A percentile compares a stretch with the other conserved stretches of the same genome.
phyloP scores from a whole-genome alignment of 768 basidiomycete genomes.

The Kwoniella heveanensis region DNA sequence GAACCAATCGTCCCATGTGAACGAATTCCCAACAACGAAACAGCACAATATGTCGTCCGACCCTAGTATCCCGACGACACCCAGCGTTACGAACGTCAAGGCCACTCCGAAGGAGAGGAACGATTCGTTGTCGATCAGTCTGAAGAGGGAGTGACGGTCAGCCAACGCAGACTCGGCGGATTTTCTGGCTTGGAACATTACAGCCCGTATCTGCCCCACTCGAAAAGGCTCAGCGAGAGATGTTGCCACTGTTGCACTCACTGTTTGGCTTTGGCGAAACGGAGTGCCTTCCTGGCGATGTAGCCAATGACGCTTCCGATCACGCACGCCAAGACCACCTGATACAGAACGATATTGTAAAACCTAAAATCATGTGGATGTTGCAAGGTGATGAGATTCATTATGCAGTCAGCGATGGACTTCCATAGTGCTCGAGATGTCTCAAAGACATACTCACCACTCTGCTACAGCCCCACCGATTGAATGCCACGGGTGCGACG shows the following conservation, averaged over 20 bases:
- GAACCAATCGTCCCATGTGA: conserved; percentile 57
- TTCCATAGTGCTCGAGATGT: too few relatives aligned
- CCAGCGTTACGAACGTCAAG: conserved; percentile 54
- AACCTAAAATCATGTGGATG: too few relatives aligned
- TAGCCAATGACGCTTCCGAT: conserved; percentile 57
- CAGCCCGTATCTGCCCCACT: too few relatives aligned
- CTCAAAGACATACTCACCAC: conserved; percentile 49
- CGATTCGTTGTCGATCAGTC: conserved; percentile 57
- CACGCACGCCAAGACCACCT: conserved; percentile 53
- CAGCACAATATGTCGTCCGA: conserved; percentile 58
- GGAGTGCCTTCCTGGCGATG: conserved; percentile 53
- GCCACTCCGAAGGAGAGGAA: conserved; percentile 58
- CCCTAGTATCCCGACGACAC: conserved; percentile 57
- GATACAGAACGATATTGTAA: conserved; percentile 56
- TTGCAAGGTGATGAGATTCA: too few relatives aligned
- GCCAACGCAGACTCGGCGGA: too few relatives aligned
- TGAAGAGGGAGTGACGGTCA: too few relatives aligned
- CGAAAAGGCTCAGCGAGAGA: too few relatives aligned
- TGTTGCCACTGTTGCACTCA: conserved; percentile 15
- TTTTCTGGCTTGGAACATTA: too few relatives aligned
- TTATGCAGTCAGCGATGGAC: too few relatives aligned
- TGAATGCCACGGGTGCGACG: conserved; percentile 37
- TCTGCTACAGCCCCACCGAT: conserved; percentile 53
- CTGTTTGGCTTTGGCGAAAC: conserved; percentile 45
- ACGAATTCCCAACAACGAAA: conserved; percentile 55